These are phyloP conservation scores for Beta lomatogona DNA, from an alignment of 179 eudicot species.

Conservation along the genomic window DNA sequence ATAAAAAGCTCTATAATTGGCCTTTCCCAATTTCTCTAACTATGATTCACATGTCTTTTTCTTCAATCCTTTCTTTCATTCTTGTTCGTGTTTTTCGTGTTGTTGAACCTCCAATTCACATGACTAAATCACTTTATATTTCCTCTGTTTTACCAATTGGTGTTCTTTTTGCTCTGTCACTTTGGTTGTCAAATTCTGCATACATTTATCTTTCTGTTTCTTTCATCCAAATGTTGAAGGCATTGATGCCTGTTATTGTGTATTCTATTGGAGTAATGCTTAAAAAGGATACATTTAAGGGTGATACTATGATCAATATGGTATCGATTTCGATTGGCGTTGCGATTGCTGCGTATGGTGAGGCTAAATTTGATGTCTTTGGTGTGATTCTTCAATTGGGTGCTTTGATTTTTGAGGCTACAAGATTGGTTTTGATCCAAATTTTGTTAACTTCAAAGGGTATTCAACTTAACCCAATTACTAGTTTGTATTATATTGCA, in stretches of 20 bases:
- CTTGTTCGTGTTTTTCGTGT: constrained; percentile 51
- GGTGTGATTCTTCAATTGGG: constrained; percentile 49
- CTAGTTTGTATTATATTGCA: constrained; percentile 48
- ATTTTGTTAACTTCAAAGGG: constrained; percentile 45
- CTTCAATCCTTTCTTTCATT: constrained; percentile 56
- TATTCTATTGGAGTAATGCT: constrained; percentile 55
- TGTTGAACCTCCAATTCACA: constrained; percentile 54
- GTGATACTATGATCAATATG: constrained; percentile 56
- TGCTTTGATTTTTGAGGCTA: constrained; percentile 51
- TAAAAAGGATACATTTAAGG: constrained; percentile 51
- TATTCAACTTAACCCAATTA: constrained; percentile 45
- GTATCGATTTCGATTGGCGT: constrained; percentile 54
- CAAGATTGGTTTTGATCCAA: constrained; percentile 53
- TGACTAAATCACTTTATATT: constrained; percentile 49
- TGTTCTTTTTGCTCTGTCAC: constrained; percentile 51
- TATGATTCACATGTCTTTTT: constrained; percentile 78
- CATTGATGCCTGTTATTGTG: constrained; percentile 76
- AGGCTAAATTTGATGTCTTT: constrained; percentile 45
- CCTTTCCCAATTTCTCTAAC: constrained; percentile 64
- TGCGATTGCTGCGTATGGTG: constrained; percentile 59
- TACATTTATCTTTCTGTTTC: constrained; percentile 73
- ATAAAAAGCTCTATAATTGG: constrained; percentile 64
- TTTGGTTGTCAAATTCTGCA: constrained; percentile 78
- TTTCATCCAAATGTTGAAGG: constrained; percentile 74
- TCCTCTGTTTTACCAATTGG: constrained; percentile 65